Conservation (phyloP, 306 rosid species). For the Ziziphus jujuba region DNA sequence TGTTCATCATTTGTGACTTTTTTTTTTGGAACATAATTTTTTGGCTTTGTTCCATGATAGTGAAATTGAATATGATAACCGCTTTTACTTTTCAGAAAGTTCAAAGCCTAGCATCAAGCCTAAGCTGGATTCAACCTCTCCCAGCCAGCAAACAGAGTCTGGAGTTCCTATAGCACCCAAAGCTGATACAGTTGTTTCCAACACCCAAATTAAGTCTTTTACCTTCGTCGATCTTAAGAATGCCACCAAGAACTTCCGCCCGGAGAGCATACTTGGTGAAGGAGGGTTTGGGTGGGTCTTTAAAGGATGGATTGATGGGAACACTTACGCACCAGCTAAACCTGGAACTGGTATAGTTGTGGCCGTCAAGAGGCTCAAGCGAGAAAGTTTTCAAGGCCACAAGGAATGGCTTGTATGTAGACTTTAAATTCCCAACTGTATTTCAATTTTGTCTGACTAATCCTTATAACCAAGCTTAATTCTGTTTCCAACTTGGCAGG, state of each 20-base stretch:
- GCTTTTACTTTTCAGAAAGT: conserved; percentile 37
- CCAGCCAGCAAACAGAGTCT: conserved; percentile 17
- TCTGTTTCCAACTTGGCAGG: conserved; percentile 41
- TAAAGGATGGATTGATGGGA: conserved; percentile 85
- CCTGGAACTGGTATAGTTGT: conserved; percentile 82
- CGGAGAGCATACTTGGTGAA: conserved; percentile 68
- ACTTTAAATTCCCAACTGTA: conserved; percentile 16
- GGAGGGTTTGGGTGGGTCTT: conserved; percentile 82
- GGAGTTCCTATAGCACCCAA: conserved; percentile 26
- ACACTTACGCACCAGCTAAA: conserved; percentile 62
- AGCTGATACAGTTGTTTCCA: conserved; percentile 28
- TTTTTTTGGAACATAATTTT: background rate
- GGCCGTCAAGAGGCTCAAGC: conserved; percentile 77
- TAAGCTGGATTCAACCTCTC: conserved; percentile 29
- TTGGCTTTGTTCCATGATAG: too few relatives aligned
- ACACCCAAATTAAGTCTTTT: conserved; percentile 51
- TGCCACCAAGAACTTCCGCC: conserved; percentile 69
- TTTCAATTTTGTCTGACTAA: background rate
- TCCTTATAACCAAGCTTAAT: conserved; percentile 9
- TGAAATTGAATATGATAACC: conserved; percentile 7
- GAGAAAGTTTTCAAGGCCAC: conserved; percentile 87
- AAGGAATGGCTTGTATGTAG: conserved; percentile 83
- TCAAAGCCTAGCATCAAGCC: conserved; percentile 30
- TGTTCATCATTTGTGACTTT: background rate
- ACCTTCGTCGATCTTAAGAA: conserved; percentile 61